Conservation (phyloP, 2,329 filamentous ascomycete species). For the Cercospora citrullina region DNA sequence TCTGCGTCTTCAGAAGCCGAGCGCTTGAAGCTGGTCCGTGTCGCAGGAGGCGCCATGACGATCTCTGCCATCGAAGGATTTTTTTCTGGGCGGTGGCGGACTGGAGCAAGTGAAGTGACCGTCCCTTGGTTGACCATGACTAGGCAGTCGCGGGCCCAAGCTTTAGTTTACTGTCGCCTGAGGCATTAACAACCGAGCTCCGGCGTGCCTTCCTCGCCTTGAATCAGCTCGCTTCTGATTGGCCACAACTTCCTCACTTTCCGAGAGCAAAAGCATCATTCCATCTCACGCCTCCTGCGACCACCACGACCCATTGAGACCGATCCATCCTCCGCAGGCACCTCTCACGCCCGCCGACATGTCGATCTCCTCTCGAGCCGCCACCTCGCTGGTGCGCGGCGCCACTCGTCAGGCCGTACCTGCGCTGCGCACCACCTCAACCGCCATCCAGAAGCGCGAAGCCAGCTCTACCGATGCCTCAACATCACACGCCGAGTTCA, state of each 20-base stretch:
- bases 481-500: conserved; percentile 47
- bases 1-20: conserved; percentile 3
- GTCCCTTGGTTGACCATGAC: neutral
- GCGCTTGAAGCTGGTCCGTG: conserved; percentile 9
- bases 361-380: conserved; percentile 51
- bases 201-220: neutral
- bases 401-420: conserved; percentile 49
- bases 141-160: neutral
- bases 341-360: conserved; percentile 43
- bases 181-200: neutral
- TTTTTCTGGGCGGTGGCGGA: neutral
- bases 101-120: neutral
- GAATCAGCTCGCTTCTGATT: neutral
- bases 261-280: conserved; percentile 13
- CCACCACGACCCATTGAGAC: conserved; percentile 26
- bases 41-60: conserved; percentile 8
- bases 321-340: conserved; percentile 25
- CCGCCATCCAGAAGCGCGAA: conserved; percentile 45
- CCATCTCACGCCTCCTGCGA: conserved; percentile 12
- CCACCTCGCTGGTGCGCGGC: conserved; percentile 50
- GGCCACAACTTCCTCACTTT: neutral
- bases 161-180: neutral
- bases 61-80: neutral
- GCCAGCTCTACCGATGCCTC: conserved; percentile 37
- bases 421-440: conserved; percentile 48